Percentiles rank a stretch among this genome's conserved stretches.
phyloP scores from a whole-genome alignment of 1,139 yeast species.

The Suhomyces bribrorum region DNA sequence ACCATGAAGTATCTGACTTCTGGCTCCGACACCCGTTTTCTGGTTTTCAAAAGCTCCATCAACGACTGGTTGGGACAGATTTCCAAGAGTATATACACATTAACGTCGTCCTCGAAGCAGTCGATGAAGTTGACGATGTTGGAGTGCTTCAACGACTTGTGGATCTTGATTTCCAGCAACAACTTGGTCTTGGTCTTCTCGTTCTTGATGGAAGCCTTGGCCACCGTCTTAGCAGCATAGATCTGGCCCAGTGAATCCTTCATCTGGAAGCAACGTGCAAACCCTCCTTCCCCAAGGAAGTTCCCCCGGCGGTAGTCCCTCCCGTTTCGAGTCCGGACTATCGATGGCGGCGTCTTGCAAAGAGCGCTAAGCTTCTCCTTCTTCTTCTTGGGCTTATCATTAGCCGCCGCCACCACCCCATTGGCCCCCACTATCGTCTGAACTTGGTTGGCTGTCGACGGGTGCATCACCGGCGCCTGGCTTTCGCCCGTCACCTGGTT shows the following conservation, averaged over 20 bases:
- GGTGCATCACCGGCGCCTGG: slow-evolving; percentile 15
- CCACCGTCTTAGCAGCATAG: slow-evolving; percentile 97
- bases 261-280: slow-evolving; percentile 98
- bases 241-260: slow-evolving; percentile 84
- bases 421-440: slow-evolving; percentile 12
- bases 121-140: slow-evolving; percentile 90
- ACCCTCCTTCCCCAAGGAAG: slow-evolving; percentile 97
- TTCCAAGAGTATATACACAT: slow-evolving; percentile 89
- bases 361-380: slow-evolving; percentile 84
- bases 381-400: slow-evolving; percentile 51
- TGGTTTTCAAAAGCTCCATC: slow-evolving; percentile 85
- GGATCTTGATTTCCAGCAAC: slow-evolving; percentile 92
- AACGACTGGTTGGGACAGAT: slow-evolving; percentile 92
- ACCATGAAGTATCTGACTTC: slow-evolving; percentile 90
- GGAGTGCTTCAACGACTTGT: slow-evolving; percentile 84
- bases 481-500: slow-evolving; percentile 21
- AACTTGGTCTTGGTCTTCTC: slow-evolving; percentile 90
- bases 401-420: slow-evolving; percentile 17
- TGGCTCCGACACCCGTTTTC: slow-evolving; percentile 83
- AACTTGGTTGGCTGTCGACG: slow-evolving; percentile 6
- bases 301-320: slow-evolving; percentile 88
- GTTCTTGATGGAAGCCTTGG: slow-evolving; percentile 88
- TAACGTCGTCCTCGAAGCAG: slow-evolving; percentile 92
- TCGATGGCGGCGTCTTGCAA: slow-evolving; percentile 93
- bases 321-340: slow-evolving; percentile 84